phyloP scores from a whole-genome alignment of 2,329 filamentous ascomycete genomes.

The Neofusicoccum parvum region DNA sequence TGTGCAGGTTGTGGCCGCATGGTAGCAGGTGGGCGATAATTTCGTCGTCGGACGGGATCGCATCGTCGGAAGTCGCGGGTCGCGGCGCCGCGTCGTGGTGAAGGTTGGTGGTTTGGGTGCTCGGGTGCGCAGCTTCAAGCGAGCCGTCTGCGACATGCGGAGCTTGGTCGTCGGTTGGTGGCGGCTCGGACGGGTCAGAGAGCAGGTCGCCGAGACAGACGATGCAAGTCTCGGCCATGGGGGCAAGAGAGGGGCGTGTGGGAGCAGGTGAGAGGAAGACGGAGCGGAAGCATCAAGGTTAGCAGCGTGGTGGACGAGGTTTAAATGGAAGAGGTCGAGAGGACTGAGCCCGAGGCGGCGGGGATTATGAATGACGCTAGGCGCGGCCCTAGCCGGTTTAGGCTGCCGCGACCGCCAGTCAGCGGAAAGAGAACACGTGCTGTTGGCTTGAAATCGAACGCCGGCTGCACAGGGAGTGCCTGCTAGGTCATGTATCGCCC shows the following conservation, averaged over 20 bases:
- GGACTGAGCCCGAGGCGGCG: constrained; percentile 22
- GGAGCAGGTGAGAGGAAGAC: constrained; percentile 19
- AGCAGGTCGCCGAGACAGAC: constrained; percentile 71
- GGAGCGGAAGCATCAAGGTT: constrained; percentile 16
- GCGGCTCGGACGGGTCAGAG: constrained; percentile 44
- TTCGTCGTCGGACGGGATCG: constrained; percentile 48
- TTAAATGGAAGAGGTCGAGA: constrained; percentile 27
- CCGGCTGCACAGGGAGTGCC: constrained; percentile 2
- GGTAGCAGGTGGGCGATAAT: constrained; percentile 66
- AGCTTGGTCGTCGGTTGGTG: constrained; percentile 37
- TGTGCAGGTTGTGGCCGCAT: constrained; percentile 90
- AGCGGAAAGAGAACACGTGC: constrained; percentile 11
- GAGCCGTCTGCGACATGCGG: constrained; percentile 20
- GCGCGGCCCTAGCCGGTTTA: constrained; percentile 4
- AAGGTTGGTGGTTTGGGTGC: background rate
- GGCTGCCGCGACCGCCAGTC: constrained; percentile 14
- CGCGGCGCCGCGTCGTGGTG: constrained; percentile 20
- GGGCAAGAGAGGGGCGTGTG: background rate
- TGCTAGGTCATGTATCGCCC: constrained; percentile 2
- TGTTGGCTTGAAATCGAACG: background rate
- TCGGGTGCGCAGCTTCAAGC: constrained; percentile 20
- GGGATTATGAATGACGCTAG: constrained; percentile 22
- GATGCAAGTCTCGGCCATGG: constrained; percentile 70
- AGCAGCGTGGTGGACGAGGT: constrained; percentile 3
- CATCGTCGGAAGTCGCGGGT: constrained; percentile 30